Conservation (phyloP, 257 asterid genomes). For the Cynanchum wilfordii region DNA sequence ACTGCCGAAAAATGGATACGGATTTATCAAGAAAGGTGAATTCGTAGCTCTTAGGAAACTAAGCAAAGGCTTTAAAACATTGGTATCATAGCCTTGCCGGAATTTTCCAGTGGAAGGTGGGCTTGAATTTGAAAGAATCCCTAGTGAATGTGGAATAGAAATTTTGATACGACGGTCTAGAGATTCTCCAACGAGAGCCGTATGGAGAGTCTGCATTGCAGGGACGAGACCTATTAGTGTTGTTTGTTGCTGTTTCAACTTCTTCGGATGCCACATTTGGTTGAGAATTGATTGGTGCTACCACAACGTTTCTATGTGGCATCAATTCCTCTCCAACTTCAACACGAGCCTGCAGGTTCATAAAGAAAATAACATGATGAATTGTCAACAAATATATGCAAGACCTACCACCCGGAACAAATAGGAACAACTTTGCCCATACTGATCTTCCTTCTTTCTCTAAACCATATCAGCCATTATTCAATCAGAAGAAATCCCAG, state of each 20-base stretch:
- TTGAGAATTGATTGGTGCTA: too few relatives aligned
- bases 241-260: too few relatives aligned
- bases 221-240: conserved; percentile 51
- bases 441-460: conserved; percentile 47
- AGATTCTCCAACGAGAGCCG: conserved; percentile 35
- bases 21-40: conserved; percentile 43
- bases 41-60: conserved; percentile 37
- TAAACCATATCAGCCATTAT: conserved; percentile 24
- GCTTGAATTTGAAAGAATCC: conserved; percentile 49
- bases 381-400: too few relatives aligned
- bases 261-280: too few relatives aligned
- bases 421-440: conserved; percentile 86
- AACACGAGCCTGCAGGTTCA: too few relatives aligned
- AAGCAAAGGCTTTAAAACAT: conserved; percentile 40
- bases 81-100: conserved; percentile 35
- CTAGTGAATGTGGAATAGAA: conserved; percentile 66
- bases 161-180: conserved; percentile 36
- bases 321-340: too few relatives aligned
- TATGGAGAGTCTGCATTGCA: conserved; percentile 59
- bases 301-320: too few relatives aligned
- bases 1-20: conserved; percentile 43
- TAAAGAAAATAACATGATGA: too few relatives aligned
- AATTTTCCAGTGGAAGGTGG: conserved; percentile 58
- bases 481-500: background rate
- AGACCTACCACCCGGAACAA: conserved; percentile 81